Evolutionary conservation across 495 filamentous ascomycete genomes (phyloP).

Genomic region (Achaetomiella virescens): DNA sequence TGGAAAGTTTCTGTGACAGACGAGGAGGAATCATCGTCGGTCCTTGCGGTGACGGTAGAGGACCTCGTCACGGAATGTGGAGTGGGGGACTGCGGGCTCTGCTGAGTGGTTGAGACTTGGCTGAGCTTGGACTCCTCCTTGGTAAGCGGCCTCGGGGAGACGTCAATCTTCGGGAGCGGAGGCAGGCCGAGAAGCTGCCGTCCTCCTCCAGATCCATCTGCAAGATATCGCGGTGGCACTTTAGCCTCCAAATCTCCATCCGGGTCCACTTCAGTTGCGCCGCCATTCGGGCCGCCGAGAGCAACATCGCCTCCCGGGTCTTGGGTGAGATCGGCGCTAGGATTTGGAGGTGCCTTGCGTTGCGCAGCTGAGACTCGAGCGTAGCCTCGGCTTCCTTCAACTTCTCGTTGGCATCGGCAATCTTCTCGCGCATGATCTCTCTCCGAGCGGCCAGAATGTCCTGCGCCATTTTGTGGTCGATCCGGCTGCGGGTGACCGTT

Average conservation of each 20-base stretch:
- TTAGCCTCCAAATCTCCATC: slow-evolving; percentile 88
- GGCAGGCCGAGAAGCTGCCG: slow-evolving; percentile 34
- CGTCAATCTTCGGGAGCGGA: slow-evolving; percentile 19
- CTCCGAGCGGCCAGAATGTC: slow-evolving; percentile 76
- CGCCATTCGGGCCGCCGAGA: slow-evolving; percentile 77
- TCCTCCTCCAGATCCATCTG: slow-evolving; percentile 80
- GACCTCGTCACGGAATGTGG: slow-evolving; percentile 27
- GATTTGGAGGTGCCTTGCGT: slow-evolving; percentile 87
- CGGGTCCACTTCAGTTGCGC: slow-evolving; percentile 89
- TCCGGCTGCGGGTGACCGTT: slow-evolving; percentile 56
- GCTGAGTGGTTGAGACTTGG: slow-evolving; percentile 18
- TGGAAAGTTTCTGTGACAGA: slow-evolving; percentile 37
- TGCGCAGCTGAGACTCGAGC: slow-evolving; percentile 75
- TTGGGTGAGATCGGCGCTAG: slow-evolving; percentile 81
- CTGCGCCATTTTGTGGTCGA: slow-evolving; percentile 72
- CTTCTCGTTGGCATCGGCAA: slow-evolving; percentile 77
- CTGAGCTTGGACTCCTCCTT: slow-evolving; percentile 28
- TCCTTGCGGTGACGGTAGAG: slow-evolving; percentile 23
- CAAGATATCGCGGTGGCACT: slow-evolving; percentile 85
- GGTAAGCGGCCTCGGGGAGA: slow-evolving; percentile 18
- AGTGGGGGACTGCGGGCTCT: slow-evolving; percentile 29
- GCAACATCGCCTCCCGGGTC: slow-evolving; percentile 76
- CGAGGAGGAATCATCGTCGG: slow-evolving; percentile 30
- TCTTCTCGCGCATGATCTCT: slow-evolving; percentile 75
- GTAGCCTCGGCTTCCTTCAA: slow-evolving; percentile 64